Evolutionary conservation across 1,139 yeast genomes (phyloP).

Genomic region (Sugiyamaella grinbergsii): DNA sequence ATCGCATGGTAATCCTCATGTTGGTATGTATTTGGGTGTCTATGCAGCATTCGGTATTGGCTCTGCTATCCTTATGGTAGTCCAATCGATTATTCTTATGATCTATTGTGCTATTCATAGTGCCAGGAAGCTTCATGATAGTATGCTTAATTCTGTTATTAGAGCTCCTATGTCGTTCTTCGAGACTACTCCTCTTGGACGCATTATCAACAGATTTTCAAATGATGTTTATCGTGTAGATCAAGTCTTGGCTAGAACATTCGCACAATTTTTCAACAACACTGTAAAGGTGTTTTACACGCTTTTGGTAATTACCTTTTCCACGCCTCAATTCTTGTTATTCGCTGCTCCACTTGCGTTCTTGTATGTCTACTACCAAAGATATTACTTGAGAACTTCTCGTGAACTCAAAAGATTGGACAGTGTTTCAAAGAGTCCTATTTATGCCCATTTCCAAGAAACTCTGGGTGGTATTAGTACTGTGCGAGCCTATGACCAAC

Average conservation of each 20-base stretch:
- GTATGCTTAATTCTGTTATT: constrained; percentile 77
- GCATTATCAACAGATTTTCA: constrained; percentile 90
- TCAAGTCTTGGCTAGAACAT: constrained; percentile 80
- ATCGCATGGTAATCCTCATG: constrained; percentile 69
- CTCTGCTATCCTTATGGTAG: constrained; percentile 60
- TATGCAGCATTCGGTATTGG: constrained; percentile 75
- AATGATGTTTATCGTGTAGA: constrained; percentile 92
- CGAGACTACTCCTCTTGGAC: constrained; percentile 95
- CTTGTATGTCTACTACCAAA: constrained; percentile 81
- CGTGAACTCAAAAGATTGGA: constrained; percentile 94
- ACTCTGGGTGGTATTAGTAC: constrained; percentile 87
- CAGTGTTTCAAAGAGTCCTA: constrained; percentile 89
- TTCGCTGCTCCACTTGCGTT: constrained; percentile 69
- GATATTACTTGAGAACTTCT: constrained; percentile 84
- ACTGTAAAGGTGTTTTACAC: constrained; percentile 77
- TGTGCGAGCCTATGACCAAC: constrained; percentile 85
- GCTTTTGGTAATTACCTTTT: constrained; percentile 73
- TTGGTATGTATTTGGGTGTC: constrained; percentile 67
- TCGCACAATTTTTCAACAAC: constrained; percentile 78
- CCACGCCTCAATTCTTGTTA: constrained; percentile 85
- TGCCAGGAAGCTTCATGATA: constrained; percentile 72
- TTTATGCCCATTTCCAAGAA: constrained; percentile 96
- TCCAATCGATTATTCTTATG: constrained; percentile 75
- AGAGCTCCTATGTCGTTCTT: constrained; percentile 97
- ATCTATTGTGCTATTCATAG: constrained; percentile 83